Evolutionary conservation across 148 eudicot species (phyloP).

Genomic region (Vaccinium darrowii): DNA sequence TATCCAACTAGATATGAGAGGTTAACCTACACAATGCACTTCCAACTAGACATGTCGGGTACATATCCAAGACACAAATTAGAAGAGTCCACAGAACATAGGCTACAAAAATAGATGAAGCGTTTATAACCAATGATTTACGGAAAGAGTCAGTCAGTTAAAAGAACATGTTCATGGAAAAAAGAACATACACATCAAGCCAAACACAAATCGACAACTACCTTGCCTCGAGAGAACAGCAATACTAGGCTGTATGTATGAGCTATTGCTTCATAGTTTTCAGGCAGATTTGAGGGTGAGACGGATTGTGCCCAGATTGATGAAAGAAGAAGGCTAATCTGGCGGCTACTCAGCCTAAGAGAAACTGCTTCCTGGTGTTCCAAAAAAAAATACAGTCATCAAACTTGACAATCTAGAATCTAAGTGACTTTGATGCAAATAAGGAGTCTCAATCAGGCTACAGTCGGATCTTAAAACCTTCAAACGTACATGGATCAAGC

Average conservation of each 20-base stretch:
- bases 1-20: neutral
- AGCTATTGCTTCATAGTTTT: slow-evolving; percentile 93
- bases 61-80: neutral
- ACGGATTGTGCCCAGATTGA: slow-evolving; percentile 93
- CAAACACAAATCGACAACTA: slow-evolving; percentile 20
- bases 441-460: neutral
- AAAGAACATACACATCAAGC: neutral
- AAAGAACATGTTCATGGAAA: neutral
- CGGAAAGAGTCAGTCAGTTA: neutral
- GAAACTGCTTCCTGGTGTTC: slow-evolving; percentile 64
- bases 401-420: neutral
- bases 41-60: neutral
- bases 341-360: slow-evolving; percentile 84
- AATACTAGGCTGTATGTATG: slow-evolving; percentile 93
- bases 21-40: neutral
- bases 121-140: neutral
- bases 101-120: neutral
- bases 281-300: slow-evolving; percentile 76
- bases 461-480: neutral
- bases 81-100: neutral
- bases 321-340: slow-evolving; percentile 81
- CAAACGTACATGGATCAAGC: neutral
- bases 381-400: slow-evolving; percentile 11
- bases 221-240: slow-evolving; percentile 88
- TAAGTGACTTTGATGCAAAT: neutral